Conservation (phyloP, 495 filamentous ascomycete genomes). For the Delitschia confertaspora region DNA sequence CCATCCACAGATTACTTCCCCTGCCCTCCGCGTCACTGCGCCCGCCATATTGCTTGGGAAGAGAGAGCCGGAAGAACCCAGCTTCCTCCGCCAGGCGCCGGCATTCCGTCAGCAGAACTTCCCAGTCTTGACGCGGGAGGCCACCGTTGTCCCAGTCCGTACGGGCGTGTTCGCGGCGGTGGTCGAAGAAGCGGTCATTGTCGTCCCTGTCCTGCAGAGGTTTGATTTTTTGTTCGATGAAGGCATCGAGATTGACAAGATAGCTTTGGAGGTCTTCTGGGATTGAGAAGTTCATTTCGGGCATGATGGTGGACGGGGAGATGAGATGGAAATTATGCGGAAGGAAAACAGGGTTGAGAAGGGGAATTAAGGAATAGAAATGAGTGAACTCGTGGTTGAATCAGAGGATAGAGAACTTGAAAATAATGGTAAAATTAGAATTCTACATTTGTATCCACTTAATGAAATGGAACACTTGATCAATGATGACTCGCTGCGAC, state of each 20-base stretch:
- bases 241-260: conserved; percentile 42
- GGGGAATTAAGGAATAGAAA: neutral
- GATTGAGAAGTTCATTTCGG: conserved; percentile 47
- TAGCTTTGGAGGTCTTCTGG: conserved; percentile 42
- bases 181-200: conserved; percentile 55
- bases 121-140: conserved; percentile 49
- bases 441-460: conserved; percentile 4
- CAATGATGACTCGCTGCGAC: conserved; percentile 20
- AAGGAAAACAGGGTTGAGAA: neutral
- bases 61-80: conserved; percentile 49
- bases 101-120: conserved; percentile 41
- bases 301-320: conserved; percentile 3
- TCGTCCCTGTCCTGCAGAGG: conserved; percentile 45
- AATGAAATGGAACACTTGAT: too few species aligned
- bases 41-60: conserved; percentile 48
- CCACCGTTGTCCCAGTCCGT: conserved; percentile 48
- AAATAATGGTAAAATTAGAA: conserved; percentile 1
- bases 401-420: neutral
- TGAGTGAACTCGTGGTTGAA: conserved; percentile 9
- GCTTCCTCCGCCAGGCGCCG: conserved; percentile 43
- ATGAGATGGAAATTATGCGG: neutral
- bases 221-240: conserved; percentile 45
- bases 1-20: conserved; percentile 50
- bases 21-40: conserved; percentile 34
- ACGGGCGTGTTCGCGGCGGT: conserved; percentile 48